Evolutionary conservation across 2,329 filamentous ascomycete genomes (phyloP).

Genomic region (Ascochyta clinopodiicola): DNA sequence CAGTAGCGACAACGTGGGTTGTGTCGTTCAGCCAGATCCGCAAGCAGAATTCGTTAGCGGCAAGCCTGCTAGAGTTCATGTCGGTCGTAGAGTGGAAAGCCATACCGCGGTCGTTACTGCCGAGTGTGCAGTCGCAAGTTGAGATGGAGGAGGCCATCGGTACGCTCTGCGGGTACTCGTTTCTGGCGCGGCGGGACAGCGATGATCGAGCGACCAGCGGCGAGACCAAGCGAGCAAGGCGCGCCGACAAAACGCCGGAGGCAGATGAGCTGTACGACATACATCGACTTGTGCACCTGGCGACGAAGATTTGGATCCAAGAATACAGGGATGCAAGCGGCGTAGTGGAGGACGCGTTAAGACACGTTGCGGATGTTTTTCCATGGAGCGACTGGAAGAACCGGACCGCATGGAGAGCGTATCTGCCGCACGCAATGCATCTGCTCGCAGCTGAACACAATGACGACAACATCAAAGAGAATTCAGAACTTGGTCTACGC

Average conservation of each 20-base stretch:
- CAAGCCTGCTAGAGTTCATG: slow-evolving; percentile 48
- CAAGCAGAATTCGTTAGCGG: slow-evolving; percentile 38
- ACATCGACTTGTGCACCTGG: slow-evolving; percentile 14
- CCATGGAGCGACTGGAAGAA: too few relatives aligned
- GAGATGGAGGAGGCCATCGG: slow-evolving; percentile 28
- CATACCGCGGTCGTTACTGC: slow-evolving; percentile 26
- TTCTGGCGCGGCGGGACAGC: slow-evolving; percentile 18
- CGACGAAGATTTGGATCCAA: slow-evolving; percentile 11
- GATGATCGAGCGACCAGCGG: neutral
- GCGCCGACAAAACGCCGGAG: neutral
- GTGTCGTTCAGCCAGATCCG: slow-evolving; percentile 51
- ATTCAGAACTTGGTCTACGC: neutral
- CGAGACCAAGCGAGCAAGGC: too few relatives aligned
- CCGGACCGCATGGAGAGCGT: too few relatives aligned
- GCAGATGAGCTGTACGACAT: slow-evolving; percentile 12
- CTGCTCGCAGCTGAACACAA: too few relatives aligned
- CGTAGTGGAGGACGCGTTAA: too few relatives aligned
- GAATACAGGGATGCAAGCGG: neutral
- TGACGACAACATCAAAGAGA: too few relatives aligned
- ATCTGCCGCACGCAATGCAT: too few relatives aligned
- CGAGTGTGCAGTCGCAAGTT: slow-evolving; percentile 11
- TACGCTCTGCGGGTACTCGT: slow-evolving; percentile 31
- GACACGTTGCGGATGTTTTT: too few relatives aligned
- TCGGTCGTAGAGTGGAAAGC: slow-evolving; percentile 24
- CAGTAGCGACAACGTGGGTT: slow-evolving; percentile 53